These are phyloP conservation scores for Echium plantagineum DNA, from an alignment of 257 asterid species.

Conservation along the genomic window DNA sequence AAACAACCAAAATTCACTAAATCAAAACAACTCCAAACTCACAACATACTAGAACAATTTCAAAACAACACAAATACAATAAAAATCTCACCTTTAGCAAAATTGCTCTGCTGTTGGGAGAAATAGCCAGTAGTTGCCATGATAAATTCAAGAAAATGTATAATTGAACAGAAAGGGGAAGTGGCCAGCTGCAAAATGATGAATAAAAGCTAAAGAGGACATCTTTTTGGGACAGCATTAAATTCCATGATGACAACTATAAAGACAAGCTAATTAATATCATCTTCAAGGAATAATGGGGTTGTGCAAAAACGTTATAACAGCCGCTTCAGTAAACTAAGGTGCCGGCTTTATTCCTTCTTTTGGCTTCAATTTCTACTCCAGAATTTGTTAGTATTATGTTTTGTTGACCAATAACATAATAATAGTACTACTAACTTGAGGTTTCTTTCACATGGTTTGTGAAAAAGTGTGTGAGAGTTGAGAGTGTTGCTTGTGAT, in stretches of 20 bases:
- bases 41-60: background rate
- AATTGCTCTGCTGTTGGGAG: conserved; percentile 25
- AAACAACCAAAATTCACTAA: background rate
- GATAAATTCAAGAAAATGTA: conserved; percentile 6
- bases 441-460: no score
- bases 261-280: background rate
- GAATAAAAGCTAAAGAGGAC: background rate
- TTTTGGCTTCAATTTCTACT: no score
- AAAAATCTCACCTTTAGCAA: conserved; percentile 14
- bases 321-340: background rate
- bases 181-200: background rate
- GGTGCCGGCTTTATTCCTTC: background rate
- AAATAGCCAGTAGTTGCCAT: conserved; percentile 34
- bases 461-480: no score
- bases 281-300: background rate
- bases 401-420: no score
- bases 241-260: background rate
- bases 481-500: no score
- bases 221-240: background rate
- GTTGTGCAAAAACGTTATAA: background rate
- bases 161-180: background rate
- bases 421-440: no score
- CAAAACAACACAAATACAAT: background rate
- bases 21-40: background rate
- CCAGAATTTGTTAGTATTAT: no score